These are phyloP conservation scores for Carpinus fangiana DNA, from an alignment of 306 rosid species.

Conservation along the genomic window DNA sequence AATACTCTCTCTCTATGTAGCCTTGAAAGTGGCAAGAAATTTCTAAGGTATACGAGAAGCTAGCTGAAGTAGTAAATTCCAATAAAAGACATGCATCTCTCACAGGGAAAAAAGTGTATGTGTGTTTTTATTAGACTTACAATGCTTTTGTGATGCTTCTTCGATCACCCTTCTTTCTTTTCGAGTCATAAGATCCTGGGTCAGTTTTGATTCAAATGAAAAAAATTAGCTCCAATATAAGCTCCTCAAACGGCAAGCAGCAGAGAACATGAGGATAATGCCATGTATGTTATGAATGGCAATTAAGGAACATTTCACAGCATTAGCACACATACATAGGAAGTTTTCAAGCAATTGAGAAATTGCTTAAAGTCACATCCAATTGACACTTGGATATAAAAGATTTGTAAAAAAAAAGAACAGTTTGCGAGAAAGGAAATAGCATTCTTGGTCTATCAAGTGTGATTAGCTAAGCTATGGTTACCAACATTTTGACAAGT, in stretches of 20 bases:
- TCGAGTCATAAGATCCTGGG: constrained; percentile 49
- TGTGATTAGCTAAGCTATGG: neutral
- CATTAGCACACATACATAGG: neutral
- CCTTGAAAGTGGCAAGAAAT: constrained; percentile 15
- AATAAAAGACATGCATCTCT: neutral
- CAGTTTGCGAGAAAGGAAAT: constrained; percentile 23
- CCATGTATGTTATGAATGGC: neutral
- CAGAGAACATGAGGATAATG: neutral
- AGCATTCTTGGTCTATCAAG: constrained; percentile 12
- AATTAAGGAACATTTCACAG: neutral
- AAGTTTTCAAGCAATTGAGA: neutral
- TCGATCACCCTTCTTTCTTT: constrained; percentile 32
- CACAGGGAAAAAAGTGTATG: neutral
- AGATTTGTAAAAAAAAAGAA: neutral
- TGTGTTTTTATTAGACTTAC: constrained; percentile 35
- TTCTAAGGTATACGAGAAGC: neutral
- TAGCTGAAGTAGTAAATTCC: too few species aligned
- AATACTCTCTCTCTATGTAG: neutral
- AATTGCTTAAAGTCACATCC: neutral
- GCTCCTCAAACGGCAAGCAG: neutral
- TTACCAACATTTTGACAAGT: constrained; percentile 2
- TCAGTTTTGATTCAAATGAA: constrained; percentile 24
- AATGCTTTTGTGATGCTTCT: constrained; percentile 42
- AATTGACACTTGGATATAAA: neutral
- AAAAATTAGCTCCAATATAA: constrained; percentile 20